These are phyloP conservation scores for Paramecium primaurelia DNA, from an alignment of 73 alveolate genomes.

Conservation along the genomic window DNA sequence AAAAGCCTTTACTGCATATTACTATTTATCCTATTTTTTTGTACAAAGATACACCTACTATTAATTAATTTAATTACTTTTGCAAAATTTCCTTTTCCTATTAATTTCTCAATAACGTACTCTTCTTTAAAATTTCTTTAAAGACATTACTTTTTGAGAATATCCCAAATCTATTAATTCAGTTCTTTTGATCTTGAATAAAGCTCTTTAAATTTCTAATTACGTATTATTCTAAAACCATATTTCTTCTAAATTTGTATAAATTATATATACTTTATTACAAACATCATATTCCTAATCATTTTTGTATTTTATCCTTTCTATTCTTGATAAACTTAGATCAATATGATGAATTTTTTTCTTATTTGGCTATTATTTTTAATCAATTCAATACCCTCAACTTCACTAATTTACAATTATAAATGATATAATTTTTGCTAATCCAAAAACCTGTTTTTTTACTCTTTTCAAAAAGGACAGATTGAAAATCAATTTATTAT, in stretches of 20 bases:
- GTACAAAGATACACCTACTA: constrained; percentile 32
- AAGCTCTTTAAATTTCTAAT: neutral
- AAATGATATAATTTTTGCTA: neutral
- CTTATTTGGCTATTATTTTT: neutral
- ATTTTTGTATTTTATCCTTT: neutral
- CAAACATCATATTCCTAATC: neutral
- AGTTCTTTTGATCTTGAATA: neutral
- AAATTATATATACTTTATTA: neutral
- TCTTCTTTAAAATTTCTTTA: neutral
- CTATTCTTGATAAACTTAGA: neutral
- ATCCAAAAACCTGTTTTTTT: constrained; percentile 26
- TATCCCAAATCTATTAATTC: neutral
- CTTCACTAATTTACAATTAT: neutral
- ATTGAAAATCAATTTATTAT: neutral
- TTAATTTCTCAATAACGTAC: neutral
- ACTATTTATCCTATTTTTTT: neutral
- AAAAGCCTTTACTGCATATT: constrained; percentile 54
- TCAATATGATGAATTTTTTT: neutral
- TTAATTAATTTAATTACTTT: neutral
- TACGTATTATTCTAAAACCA: neutral
- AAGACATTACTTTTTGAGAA: neutral
- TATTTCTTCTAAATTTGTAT: neutral
- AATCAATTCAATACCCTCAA: neutral
- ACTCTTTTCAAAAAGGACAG: neutral
- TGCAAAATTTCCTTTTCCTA: constrained; percentile 45